Percentiles rank a stretch among this genome's conserved stretches.
phyloP scores from a whole-genome alignment of 192 early-diverging fungal species.

The Umbelopsis ramanniana region DNA sequence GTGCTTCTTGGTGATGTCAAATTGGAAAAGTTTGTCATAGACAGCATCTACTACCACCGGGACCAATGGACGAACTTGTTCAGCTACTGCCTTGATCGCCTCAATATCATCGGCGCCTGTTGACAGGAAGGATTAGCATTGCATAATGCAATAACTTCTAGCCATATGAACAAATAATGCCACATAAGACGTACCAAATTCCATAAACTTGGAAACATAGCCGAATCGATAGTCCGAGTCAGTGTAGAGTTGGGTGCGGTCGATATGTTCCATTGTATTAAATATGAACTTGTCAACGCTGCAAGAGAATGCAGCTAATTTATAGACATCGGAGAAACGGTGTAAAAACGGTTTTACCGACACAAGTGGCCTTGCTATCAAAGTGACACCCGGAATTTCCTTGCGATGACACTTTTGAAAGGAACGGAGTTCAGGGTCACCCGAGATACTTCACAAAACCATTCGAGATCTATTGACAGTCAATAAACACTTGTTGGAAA shows the following conservation, averaged over 20 bases:
- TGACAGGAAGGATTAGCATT: slow-evolving; percentile 30
- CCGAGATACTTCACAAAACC: not conserved
- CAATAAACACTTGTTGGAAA: not conserved
- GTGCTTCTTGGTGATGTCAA: slow-evolving; percentile 74
- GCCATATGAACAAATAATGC: not conserved
- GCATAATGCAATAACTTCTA: not conserved
- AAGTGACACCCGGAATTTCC: too few relatives aligned
- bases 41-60: slow-evolving; percentile 80
- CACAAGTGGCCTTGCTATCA: too few relatives aligned
- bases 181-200: slow-evolving; percentile 54
- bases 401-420: too few relatives aligned
- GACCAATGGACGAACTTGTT: slow-evolving; percentile 65
- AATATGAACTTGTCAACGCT: too few relatives aligned
- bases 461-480: not conserved
- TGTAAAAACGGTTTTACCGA: too few relatives aligned
- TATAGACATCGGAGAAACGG: too few relatives aligned
- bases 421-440: not conserved
- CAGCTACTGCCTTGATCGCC: slow-evolving; percentile 67
- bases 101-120: slow-evolving; percentile 59
- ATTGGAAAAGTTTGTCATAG: slow-evolving; percentile 70
- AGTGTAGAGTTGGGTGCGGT: slow-evolving; percentile 68
- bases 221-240: slow-evolving; percentile 80
- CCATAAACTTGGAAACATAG: slow-evolving; percentile 75
- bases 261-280: slow-evolving; percentile 59
- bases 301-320: too few relatives aligned